Conservation (phyloP, 2,329 filamentous ascomycete genomes). For the Amesomyces nigricolor region DNA sequence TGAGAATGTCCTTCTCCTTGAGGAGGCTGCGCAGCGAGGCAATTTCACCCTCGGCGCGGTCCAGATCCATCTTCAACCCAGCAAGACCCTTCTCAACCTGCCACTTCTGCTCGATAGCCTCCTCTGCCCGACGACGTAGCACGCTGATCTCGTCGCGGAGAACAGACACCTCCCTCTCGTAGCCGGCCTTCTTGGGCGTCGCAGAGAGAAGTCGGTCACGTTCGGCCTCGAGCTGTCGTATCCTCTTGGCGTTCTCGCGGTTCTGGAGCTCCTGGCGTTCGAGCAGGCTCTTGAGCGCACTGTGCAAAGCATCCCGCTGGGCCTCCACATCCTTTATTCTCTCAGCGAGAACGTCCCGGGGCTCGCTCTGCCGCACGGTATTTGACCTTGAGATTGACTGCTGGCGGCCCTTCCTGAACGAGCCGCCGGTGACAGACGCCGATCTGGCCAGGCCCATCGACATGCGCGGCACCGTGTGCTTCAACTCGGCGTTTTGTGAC, state of each 20-base stretch:
- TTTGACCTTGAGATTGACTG: slow-evolving; percentile 48
- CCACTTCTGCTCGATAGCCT: slow-evolving; percentile 93
- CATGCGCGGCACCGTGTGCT: slow-evolving; percentile 13
- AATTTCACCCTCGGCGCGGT: slow-evolving; percentile 91
- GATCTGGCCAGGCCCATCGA: slow-evolving; percentile 55
- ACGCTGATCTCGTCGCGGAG: slow-evolving; percentile 80
- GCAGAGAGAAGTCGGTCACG: slow-evolving; percentile 65
- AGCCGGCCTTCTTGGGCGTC: slow-evolving; percentile 69
- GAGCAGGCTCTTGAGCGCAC: slow-evolving; percentile 76
- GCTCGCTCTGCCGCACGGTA: slow-evolving; percentile 52
- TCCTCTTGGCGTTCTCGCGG: slow-evolving; percentile 75
- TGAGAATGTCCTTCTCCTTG: slow-evolving; percentile 73
- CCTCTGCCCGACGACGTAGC: slow-evolving; percentile 80
- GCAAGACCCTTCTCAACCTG: slow-evolving; percentile 85
- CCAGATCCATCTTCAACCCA: slow-evolving; percentile 92
- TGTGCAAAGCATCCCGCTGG: slow-evolving; percentile 87
- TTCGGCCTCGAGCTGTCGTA: slow-evolving; percentile 70
- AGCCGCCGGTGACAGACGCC: slow-evolving; percentile 59
- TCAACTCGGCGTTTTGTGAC: too few relatives aligned
- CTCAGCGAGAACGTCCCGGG: slow-evolving; percentile 66
- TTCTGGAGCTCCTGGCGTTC: slow-evolving; percentile 81
- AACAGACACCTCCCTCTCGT: slow-evolving; percentile 74
- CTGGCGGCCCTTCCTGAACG: slow-evolving; percentile 35
- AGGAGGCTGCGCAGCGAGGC: slow-evolving; percentile 72
- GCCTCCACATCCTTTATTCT: slow-evolving; percentile 87